Conservation (phyloP, 1,139 yeast genomes). For the Geotrichum bryndzae region DNA sequence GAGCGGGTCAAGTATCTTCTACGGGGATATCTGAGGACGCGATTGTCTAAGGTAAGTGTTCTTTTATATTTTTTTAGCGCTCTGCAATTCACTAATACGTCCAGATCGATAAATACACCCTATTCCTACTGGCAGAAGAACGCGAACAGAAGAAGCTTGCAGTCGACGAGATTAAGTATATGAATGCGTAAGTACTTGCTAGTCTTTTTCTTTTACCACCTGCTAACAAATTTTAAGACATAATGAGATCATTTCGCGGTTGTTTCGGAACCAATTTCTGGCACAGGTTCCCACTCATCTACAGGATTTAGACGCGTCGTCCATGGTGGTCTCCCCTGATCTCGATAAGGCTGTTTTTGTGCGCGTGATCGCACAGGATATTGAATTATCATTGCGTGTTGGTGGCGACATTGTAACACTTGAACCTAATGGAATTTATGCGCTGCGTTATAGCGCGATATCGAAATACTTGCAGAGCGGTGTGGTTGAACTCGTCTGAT, state of each 20-base stretch:
- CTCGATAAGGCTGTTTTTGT: constrained; percentile 70
- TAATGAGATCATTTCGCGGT: constrained; percentile 53
- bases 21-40: constrained; percentile 70
- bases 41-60: constrained; percentile 41
- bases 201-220: neutral
- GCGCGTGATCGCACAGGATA: constrained; percentile 44
- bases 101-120: constrained; percentile 58
- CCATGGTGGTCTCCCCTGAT: constrained; percentile 78
- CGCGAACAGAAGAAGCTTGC: constrained; percentile 42
- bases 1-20: constrained; percentile 79
- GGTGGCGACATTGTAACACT: constrained; percentile 57
- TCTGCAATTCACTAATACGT: neutral
- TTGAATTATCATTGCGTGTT: constrained; percentile 30
- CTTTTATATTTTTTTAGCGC: neutral
- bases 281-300: constrained; percentile 60
- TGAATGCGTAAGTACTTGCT: constrained; percentile 36
- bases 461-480: constrained; percentile 10
- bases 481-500: constrained; percentile 5
- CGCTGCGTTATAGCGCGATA: constrained; percentile 55
- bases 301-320: constrained; percentile 69
- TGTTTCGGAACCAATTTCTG: constrained; percentile 65
- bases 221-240: constrained; percentile 40
- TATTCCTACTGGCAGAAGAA: constrained; percentile 43
- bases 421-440: constrained; percentile 63
- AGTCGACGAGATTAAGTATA: constrained; percentile 55